These are phyloP conservation scores for Selaginella moellendorffii DNA, from an alignment of 75 land plant genomes.

Conservation along the genomic window DNA sequence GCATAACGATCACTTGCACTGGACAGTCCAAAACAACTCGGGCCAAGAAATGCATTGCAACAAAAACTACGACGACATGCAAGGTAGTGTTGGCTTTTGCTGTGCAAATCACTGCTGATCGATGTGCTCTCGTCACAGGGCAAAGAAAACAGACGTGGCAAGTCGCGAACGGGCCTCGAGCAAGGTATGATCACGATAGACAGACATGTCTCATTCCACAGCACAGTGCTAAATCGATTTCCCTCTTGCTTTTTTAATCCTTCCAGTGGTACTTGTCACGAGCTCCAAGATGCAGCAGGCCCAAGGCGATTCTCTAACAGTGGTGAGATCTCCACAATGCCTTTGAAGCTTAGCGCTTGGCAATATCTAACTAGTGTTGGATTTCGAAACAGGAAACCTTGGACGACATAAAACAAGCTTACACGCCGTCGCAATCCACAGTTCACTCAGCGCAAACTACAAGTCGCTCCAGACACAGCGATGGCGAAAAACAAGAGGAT, in stretches of 20 bases:
- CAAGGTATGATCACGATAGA: background rate
- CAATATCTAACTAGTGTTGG: background rate
- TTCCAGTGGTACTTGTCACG: background rate
- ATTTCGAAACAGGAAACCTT: background rate
- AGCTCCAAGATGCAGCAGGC: background rate
- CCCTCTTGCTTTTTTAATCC: background rate
- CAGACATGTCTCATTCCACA: background rate
- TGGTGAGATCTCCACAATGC: background rate
- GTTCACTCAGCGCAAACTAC: too few species aligned
- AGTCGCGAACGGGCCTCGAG: background rate
- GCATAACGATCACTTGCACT: too few species aligned
- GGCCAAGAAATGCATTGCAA: too few species aligned
- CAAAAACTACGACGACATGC: too few species aligned
- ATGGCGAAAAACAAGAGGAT: too few species aligned
- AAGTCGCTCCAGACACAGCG: too few species aligned
- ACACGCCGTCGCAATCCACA: background rate
- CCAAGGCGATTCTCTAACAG: background rate
- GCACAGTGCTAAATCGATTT: background rate
- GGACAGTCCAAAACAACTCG: too few species aligned
- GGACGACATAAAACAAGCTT: background rate
- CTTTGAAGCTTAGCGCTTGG: background rate
- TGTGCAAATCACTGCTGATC: background rate
- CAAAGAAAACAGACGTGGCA: background rate
- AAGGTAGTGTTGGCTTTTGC: too few species aligned
- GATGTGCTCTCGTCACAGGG: background rate